These are phyloP conservation scores for Akebia trifoliata DNA, from an alignment of 164 flowering plant genomes.

Conservation along the genomic window DNA sequence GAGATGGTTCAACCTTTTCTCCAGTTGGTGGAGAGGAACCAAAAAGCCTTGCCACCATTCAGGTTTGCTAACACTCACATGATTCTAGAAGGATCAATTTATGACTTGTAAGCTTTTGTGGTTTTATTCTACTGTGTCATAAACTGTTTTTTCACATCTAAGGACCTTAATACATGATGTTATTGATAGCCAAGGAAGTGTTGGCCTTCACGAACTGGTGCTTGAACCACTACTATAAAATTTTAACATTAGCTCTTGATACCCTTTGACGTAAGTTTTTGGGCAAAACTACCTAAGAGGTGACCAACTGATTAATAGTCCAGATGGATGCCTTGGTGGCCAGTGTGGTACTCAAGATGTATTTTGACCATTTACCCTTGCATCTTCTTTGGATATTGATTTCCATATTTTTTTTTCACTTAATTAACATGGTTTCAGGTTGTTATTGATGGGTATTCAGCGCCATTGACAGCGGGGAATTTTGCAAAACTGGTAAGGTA, in stretches of 20 bases:
- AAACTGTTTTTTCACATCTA: background rate
- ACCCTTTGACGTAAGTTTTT: background rate
- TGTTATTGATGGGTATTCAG: conserved; percentile 90
- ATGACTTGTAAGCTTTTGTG: background rate
- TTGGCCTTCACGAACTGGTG: background rate
- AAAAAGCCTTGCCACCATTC: conserved; percentile 60
- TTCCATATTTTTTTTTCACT: background rate
- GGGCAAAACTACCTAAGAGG: background rate
- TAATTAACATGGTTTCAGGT: conserved; percentile 41
- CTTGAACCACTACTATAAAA: background rate
- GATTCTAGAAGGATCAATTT: background rate
- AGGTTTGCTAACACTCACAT: conserved; percentile 37
- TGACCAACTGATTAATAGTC: background rate
- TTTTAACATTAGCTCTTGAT: background rate
- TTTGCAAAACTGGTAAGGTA: conserved; percentile 96
- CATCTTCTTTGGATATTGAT: background rate
- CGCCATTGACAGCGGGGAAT: conserved; percentile 91
- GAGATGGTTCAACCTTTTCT: conserved; percentile 76
- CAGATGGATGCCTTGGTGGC: background rate
- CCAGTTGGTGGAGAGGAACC: conserved; percentile 71
- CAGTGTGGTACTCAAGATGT: background rate
- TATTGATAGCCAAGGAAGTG: background rate
- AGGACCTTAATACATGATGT: background rate
- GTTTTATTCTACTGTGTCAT: no score
- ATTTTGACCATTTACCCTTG: background rate